Evolutionary conservation across 2,329 filamentous ascomycete genomes (phyloP).

Genomic region (Magnaporthiopsis poae): DNA sequence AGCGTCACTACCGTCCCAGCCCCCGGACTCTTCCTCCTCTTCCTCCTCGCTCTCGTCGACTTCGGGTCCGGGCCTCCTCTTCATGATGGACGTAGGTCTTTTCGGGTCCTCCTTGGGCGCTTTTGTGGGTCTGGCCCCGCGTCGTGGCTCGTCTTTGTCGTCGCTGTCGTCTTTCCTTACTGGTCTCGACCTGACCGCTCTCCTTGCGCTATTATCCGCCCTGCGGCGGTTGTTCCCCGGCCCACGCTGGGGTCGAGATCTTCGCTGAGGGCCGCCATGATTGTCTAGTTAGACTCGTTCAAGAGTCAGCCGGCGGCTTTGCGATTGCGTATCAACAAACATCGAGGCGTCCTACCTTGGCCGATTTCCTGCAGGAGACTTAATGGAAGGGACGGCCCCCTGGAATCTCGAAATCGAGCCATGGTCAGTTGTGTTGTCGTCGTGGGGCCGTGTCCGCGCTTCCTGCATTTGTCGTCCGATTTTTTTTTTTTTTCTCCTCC

Average conservation of each 20-base stretch:
- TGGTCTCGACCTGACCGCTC: background rate
- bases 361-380: conserved; percentile 35
- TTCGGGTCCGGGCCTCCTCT: background rate
- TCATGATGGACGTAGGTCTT: background rate
- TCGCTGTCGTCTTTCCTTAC: background rate
- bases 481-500: background rate
- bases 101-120: background rate
- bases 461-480: background rate
- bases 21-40: too few relatives aligned
- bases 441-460: background rate
- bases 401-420: conserved; percentile 15
- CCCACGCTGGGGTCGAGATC: background rate
- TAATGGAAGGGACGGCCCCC: conserved; percentile 32
- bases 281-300: background rate
- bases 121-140: background rate
- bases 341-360: conserved; percentile 9
- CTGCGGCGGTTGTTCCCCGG: conserved; percentile 58
- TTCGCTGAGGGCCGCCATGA: background rate
- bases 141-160: background rate
- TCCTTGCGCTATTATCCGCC: conserved; percentile 45
- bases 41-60: conserved; percentile 11
- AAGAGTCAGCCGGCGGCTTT: background rate
- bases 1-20: conserved; percentile 18
- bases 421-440: conserved; percentile 10
- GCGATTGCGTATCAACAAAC: background rate